Base-by-base conservation (phyloP, 169 alveolate genomes). In the Babesia bovis region DNA sequence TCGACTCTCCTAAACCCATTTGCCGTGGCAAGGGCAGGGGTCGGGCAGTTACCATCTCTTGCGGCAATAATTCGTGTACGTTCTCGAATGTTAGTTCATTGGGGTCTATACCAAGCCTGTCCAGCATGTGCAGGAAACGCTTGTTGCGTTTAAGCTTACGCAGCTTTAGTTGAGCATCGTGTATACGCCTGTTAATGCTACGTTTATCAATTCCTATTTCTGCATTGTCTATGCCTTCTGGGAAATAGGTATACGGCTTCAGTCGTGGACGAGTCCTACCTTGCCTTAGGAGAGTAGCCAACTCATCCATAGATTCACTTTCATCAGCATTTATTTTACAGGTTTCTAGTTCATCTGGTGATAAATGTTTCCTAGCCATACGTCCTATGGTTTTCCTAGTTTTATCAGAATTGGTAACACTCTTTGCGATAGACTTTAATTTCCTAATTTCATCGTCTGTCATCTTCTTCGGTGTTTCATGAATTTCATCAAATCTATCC, bases 161-260 rank as follows among this genome's bases (percentile, higher is more conserved):
- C 44, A 76, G 52, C 58, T 67, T 76, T 49, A 41, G 44, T 23
- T 71, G 65, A 19, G 73, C 61, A 25, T 71, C 82, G 36, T 52
- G 38, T 32, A 71, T 35, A 19, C 66, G 61, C 10, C 66, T 38
- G 49, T 71, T 55, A 38, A 35, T 35, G 42, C 56, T 71, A 7
- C 57, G 28, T 33, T 53, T 38, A 40, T 51, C 71, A 28, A 42
- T 56, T 1, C 65, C 57, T 6, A 41, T 42, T 10, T 35, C 63
- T 5, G 61, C 82, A 19, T 1, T 13, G 58, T 55, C 81, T 0
- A 66, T 66, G n/a, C 85, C 85, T 65, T 76, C 85, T 9, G 78
- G 81, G 73, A 23, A 76, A 36, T 76, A 76, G 9, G 85, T 75
- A 49, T 63, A 76, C 49, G 69, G 69, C 17, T 38, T 61, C 30